Evolutionary conservation across 495 filamentous ascomycete species (phyloP).

Genomic region (Daldinia concentrica): DNA sequence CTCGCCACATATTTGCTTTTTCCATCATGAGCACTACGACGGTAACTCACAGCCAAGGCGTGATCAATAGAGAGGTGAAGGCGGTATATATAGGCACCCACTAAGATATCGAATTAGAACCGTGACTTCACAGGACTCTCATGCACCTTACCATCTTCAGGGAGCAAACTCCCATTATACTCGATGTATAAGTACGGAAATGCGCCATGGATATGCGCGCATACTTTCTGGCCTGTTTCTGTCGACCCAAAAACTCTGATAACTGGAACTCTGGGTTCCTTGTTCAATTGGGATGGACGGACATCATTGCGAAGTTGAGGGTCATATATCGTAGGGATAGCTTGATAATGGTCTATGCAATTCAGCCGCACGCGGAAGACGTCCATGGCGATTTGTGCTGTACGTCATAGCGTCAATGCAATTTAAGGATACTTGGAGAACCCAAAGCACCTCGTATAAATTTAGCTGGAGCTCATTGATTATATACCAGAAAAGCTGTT

Average conservation of each 20-base stretch:
- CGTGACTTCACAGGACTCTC: slow-evolving; percentile 2
- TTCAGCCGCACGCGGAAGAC: slow-evolving; percentile 88
- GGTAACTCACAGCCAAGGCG: slow-evolving; percentile 82
- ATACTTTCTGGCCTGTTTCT: slow-evolving; percentile 95
- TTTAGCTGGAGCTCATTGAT: neutral
- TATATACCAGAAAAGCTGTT: slow-evolving; percentile 1
- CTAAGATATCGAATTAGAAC: slow-evolving; percentile 51
- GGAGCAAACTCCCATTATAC: slow-evolving; percentile 75
- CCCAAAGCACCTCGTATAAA: slow-evolving; percentile 1
- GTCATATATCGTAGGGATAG: slow-evolving; percentile 79
- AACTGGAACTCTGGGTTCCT: slow-evolving; percentile 79
- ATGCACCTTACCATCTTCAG: slow-evolving; percentile 67
- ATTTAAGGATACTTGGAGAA: slow-evolving; percentile 25
- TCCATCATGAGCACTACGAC: slow-evolving; percentile 73
- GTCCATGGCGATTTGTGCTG: slow-evolving; percentile 58
- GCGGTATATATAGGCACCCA: slow-evolving; percentile 72
- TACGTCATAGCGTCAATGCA: slow-evolving; percentile 21
- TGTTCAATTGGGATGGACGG: slow-evolving; percentile 58
- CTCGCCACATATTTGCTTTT: slow-evolving; percentile 82
- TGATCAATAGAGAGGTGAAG: slow-evolving; percentile 85
- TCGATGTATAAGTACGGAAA: slow-evolving; percentile 94
- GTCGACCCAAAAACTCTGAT: slow-evolving; percentile 93
- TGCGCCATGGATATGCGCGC: slow-evolving; percentile 94
- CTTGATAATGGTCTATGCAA: slow-evolving; percentile 93
- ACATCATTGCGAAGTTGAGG: slow-evolving; percentile 73